These are phyloP conservation scores for Nissolia schottii DNA, from an alignment of 306 rosid genomes.

Conservation along the genomic window DNA sequence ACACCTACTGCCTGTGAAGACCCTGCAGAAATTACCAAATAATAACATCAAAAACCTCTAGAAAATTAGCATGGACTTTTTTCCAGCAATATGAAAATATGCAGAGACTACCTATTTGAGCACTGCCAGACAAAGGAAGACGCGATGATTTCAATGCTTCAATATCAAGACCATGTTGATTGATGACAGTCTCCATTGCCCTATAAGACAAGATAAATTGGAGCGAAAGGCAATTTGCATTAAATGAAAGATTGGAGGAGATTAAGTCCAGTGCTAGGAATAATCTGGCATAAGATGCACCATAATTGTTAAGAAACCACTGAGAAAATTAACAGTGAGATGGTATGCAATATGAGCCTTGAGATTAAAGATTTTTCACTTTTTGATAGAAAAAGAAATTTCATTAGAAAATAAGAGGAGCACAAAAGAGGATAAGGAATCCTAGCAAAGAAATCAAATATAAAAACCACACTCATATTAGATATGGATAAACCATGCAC, in stretches of 20 bases:
- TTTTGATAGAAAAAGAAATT: background rate
- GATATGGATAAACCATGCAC: background rate
- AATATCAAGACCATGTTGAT: conserved; percentile 93
- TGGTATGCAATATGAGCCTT: background rate
- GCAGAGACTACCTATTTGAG: conserved; percentile 56
- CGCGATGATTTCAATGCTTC: conserved; percentile 95
- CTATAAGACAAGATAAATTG: conserved; percentile 40
- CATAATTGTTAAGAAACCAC: conserved; percentile 2
- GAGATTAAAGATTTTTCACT: background rate
- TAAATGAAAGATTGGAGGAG: background rate
- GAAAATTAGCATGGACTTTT: conserved; percentile 3
- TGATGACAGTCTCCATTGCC: conserved; percentile 99
- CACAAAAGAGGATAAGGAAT: background rate
- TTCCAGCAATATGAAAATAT: conserved; percentile 30
- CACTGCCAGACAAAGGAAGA: conserved; percentile 67
- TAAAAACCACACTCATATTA: background rate
- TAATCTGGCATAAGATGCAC: background rate
- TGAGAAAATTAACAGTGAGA: conserved; percentile 5
- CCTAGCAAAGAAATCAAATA: background rate
- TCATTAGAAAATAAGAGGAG: background rate
- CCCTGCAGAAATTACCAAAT: conserved; percentile 45
- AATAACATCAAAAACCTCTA: conserved; percentile 11
- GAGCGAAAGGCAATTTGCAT: conserved; percentile 8
- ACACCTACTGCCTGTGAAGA: conserved; percentile 65
- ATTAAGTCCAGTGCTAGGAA: background rate